A percentile compares a stretch with the other conserved stretches of the same genome.
These are phyloP conservation scores for Artemisia annua DNA, from an alignment of 129 eudicot genomes.

Conservation along the genomic window DNA sequence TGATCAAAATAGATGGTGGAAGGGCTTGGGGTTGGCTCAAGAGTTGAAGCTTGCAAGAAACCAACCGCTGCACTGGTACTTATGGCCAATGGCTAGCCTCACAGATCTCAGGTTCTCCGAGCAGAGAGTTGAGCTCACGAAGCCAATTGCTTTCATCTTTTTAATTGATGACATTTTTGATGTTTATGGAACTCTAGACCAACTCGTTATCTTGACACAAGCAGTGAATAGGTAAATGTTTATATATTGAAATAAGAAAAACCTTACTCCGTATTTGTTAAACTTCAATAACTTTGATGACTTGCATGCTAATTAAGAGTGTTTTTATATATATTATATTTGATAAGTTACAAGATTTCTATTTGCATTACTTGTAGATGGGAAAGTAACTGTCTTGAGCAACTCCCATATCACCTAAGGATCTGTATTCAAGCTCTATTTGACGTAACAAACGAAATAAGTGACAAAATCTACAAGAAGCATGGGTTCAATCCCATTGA, in stretches of 20 bases:
- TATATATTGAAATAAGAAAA: not conserved
- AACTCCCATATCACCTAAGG: constrained; percentile 53
- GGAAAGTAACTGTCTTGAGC: constrained; percentile 42
- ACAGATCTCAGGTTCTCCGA: constrained; percentile 39
- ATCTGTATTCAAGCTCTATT: constrained; percentile 49
- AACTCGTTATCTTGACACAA: constrained; percentile 50
- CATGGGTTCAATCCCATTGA: constrained; percentile 49
- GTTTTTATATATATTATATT: not conserved
- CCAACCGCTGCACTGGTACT: constrained; percentile 70
- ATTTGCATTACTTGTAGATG: constrained; percentile 39
- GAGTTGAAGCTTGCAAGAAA: constrained; percentile 53
- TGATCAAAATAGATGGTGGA: constrained; percentile 62
- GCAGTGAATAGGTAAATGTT: constrained; percentile 47
- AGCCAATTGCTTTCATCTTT: constrained; percentile 53
- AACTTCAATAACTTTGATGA: not conserved
- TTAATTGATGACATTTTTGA: constrained; percentile 70
- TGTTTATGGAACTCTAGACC: constrained; percentile 53
- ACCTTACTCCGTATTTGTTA: not conserved
- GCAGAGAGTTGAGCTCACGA: constrained; percentile 51
- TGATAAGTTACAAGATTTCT: not conserved
- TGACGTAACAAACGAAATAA: constrained; percentile 41
- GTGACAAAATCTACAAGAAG: constrained; percentile 27
- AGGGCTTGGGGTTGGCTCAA: constrained; percentile 39
- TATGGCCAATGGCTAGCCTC: constrained; percentile 67
- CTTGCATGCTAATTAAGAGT: not conserved